phyloP scores from a whole-genome alignment of 2,329 filamentous ascomycete genomes.

The Trichoderma lentiforme region DNA sequence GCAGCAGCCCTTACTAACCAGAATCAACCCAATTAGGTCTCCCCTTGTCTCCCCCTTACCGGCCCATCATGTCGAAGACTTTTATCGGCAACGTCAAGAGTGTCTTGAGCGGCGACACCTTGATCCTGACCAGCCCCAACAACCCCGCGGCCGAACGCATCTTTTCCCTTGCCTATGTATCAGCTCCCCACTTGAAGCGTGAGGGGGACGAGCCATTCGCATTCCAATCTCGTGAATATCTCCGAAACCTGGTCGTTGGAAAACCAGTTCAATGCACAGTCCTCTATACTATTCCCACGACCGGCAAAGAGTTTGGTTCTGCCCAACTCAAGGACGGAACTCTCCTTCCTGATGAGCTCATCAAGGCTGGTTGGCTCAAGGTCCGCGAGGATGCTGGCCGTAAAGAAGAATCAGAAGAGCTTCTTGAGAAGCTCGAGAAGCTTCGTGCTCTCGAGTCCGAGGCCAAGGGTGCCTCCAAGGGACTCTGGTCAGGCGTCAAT shows the following conservation, averaged over 20 bases:
- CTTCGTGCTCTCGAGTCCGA: constrained; percentile 73
- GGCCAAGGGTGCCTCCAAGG: constrained; percentile 75
- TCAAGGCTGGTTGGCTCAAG: constrained; percentile 89
- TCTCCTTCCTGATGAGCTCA: constrained; percentile 73
- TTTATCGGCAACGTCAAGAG: constrained; percentile 81
- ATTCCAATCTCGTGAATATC: constrained; percentile 91
- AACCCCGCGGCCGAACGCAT: constrained; percentile 80
- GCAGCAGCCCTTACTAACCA: not conserved
- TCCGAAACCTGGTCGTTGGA: constrained; percentile 79
- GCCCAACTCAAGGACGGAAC: constrained; percentile 73
- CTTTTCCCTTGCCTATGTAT: constrained; percentile 88
- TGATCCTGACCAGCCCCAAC: constrained; percentile 76
- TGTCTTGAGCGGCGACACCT: constrained; percentile 88
- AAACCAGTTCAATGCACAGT: constrained; percentile 83
- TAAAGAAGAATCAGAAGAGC: constrained; percentile 81
- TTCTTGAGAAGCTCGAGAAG: constrained; percentile 67
- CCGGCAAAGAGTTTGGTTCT: constrained; percentile 82
- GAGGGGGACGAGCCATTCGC: constrained; percentile 91
- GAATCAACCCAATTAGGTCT: constrained; percentile 1
- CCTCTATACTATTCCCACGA: constrained; percentile 82
- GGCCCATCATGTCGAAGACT: constrained; percentile 46
- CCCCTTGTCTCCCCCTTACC: constrained; percentile 4
- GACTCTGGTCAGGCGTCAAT: constrained; percentile 69
- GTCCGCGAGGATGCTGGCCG: constrained; percentile 90
- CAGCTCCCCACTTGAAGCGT: constrained; percentile 78